Evolutionary conservation across 2,329 filamentous ascomycete genomes (phyloP).

Genomic region (Fusarium zealandicum): DNA sequence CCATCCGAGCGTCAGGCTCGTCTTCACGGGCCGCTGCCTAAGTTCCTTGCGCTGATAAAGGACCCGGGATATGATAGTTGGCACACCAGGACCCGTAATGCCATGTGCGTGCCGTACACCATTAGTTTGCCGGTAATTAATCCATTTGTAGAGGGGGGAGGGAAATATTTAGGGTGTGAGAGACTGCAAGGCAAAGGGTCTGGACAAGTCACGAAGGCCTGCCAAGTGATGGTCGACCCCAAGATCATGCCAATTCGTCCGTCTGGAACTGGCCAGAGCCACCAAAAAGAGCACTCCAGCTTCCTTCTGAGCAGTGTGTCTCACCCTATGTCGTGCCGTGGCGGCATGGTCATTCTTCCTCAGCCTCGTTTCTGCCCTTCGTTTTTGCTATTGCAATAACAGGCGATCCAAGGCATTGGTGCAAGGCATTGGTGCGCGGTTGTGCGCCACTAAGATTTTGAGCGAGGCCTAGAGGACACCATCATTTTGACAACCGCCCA

Average conservation of each 20-base stretch:
- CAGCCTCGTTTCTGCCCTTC: background rate
- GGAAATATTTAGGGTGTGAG: constrained; percentile 10
- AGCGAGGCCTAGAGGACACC: no score
- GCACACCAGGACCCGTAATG: constrained; percentile 1
- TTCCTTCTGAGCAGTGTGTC: constrained; percentile 16
- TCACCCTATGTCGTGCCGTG: constrained; percentile 10
- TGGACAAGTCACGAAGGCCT: constrained; percentile 9
- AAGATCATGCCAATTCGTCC: constrained; percentile 21
- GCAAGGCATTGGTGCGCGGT: no score
- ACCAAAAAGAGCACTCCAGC: constrained; percentile 7
- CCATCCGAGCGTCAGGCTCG: background rate
- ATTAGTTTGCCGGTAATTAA: constrained; percentile 17
- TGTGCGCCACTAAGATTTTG: no score
- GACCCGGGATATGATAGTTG: background rate
- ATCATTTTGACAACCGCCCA: background rate
- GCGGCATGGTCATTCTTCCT: background rate
- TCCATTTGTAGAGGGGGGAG: constrained; percentile 7
- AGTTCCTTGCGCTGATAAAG: background rate
- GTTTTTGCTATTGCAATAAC: background rate
- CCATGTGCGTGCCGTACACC: background rate
- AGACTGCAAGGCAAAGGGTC: background rate
- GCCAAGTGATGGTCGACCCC: constrained; percentile 11
- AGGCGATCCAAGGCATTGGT: background rate
- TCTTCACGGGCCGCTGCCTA: background rate
- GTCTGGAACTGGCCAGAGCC: constrained; percentile 17